Conservation (phyloP, 179 eudicot genomes). For the Drosera spatulata region DNA sequence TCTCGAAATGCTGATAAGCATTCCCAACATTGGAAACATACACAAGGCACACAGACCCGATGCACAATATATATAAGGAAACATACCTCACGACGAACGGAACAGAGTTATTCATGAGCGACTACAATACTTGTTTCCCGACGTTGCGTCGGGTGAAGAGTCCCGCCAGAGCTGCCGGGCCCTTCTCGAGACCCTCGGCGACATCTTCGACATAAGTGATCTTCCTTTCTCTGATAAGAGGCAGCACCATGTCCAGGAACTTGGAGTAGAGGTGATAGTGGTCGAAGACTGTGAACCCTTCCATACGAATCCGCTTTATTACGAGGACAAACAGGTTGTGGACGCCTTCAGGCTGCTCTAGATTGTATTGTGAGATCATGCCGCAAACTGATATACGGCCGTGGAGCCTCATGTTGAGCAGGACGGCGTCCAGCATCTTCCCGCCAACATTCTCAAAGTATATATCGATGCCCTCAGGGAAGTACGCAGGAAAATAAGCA, state of each 20-base stretch:
- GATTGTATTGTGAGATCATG: conserved; percentile 42
- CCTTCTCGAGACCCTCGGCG: conserved; percentile 53
- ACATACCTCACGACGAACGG: no score
- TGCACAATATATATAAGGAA: no score
- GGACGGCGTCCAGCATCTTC: conserved; percentile 51
- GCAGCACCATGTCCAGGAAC: conserved; percentile 35
- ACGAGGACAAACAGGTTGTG: no score
- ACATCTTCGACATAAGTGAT: conserved; percentile 40
- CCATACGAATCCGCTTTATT: no score
- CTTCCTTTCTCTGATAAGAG: conserved; percentile 31
- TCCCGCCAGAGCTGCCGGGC: no score
- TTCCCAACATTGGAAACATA: no score
- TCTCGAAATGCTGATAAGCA: no score
- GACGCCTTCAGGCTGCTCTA: no score
- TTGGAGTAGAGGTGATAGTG: conserved; percentile 40
- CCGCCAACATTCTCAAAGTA: conserved; percentile 70
- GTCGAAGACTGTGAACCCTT: conserved; percentile 32
- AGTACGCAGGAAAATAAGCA: conserved; percentile 22
- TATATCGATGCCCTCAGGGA: conserved; percentile 58
- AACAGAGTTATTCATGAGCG: no score
- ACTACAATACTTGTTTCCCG: no score
- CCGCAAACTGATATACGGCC: conserved; percentile 53
- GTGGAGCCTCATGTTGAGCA: conserved; percentile 41
- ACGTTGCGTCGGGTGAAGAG: no score
- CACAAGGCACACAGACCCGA: no score